Conservation (phyloP, 2,329 filamentous ascomycete species). For the Waltergamsia citrina region DNA sequence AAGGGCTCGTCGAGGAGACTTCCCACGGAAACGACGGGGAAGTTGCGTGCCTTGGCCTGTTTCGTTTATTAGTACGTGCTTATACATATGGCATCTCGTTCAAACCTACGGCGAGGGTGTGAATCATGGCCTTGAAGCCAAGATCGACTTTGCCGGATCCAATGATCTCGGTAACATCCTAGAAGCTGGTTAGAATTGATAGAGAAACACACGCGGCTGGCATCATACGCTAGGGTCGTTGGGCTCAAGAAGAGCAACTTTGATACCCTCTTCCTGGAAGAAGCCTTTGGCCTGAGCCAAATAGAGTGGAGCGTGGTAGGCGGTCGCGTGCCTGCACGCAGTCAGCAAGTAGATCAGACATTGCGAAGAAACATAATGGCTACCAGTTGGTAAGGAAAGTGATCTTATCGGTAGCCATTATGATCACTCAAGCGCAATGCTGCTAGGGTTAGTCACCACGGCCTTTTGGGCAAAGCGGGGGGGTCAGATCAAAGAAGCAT, state of each 20-base stretch:
- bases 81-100: background rate
- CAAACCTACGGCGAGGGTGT: constrained; percentile 57
- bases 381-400: constrained; percentile 81
- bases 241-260: constrained; percentile 68
- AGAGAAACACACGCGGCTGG: no score
- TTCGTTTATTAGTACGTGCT: background rate
- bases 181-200: no score
- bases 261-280: constrained; percentile 67
- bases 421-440: constrained; percentile 27
- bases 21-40: constrained; percentile 63
- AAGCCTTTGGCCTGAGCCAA: constrained; percentile 68
- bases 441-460: constrained; percentile 36
- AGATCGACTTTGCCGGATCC: constrained; percentile 68
- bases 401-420: constrained; percentile 76
- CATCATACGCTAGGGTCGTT: constrained; percentile 63
- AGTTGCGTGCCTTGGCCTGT: constrained; percentile 65
- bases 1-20: constrained; percentile 73
- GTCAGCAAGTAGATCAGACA: background rate
- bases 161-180: constrained; percentile 77
- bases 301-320: constrained; percentile 72
- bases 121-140: constrained; percentile 79
- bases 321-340: constrained; percentile 60
- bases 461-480: constrained; percentile 10
- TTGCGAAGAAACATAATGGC: constrained; percentile 5
- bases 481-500: constrained; percentile 54